phyloP scores from a whole-genome alignment of 495 filamentous ascomycete species.

The Penicillium mononematosum region DNA sequence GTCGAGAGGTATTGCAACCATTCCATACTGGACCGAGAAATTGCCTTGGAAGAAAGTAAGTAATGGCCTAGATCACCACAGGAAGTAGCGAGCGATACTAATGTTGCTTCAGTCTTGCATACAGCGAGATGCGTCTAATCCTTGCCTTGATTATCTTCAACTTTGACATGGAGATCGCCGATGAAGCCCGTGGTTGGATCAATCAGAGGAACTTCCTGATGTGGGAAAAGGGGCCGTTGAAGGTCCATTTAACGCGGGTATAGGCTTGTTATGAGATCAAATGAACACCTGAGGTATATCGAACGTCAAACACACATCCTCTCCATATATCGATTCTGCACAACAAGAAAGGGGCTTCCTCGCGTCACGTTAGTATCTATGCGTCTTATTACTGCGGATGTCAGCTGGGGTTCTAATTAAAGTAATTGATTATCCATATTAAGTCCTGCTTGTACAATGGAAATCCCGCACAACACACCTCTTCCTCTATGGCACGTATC shows the following conservation, averaged over 20 bases:
- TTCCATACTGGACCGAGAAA: conserved; percentile 59
- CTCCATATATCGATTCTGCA: too few relatives aligned
- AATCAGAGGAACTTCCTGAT: conserved; percentile 31
- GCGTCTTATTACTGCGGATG: not conserved
- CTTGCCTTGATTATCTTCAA: conserved; percentile 40
- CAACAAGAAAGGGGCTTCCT: not conserved
- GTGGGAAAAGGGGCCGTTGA: conserved; percentile 36
- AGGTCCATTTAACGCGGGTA: conserved; percentile 25
- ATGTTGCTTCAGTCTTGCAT: conserved; percentile 34
- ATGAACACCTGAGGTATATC: too few relatives aligned
- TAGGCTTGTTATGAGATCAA: not conserved
- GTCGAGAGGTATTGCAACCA: conserved; percentile 47
- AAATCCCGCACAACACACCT: conserved; percentile 1
- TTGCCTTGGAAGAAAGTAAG: conserved; percentile 60
- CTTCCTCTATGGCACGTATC: conserved; percentile 4
- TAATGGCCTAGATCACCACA: not conserved
- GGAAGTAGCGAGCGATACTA: not conserved
- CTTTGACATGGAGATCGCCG: conserved; percentile 40
- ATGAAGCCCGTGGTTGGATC: conserved; percentile 37
- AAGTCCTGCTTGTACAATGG: conserved; percentile 15
- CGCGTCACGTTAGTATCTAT: not conserved
- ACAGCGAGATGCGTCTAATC: conserved; percentile 42
- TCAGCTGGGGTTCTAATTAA: not conserved
- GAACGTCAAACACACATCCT: too few relatives aligned
- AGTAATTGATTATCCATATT: conserved; percentile 8